A percentile compares a stretch with the other conserved stretches of the same genome.
Evolutionary conservation across 2,329 filamentous ascomycete species (phyloP).

Genomic region (Chaetomiaceae sp.): DNA sequence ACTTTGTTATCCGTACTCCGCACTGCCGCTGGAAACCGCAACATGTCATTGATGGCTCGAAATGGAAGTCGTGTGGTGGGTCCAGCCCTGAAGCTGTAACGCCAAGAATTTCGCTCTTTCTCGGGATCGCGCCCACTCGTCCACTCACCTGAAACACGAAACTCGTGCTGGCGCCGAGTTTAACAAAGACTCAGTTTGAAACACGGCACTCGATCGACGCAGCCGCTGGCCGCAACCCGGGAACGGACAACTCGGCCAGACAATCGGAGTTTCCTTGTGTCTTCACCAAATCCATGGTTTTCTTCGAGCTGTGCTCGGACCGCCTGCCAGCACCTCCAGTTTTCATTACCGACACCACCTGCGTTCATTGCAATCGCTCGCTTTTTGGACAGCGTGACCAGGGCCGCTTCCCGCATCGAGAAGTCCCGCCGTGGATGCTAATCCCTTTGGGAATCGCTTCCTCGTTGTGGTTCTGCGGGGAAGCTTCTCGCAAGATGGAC

Average conservation of each 20-base stretch:
- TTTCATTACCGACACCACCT: too few species aligned
- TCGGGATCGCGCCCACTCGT: background rate
- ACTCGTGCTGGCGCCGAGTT: conserved; percentile 8
- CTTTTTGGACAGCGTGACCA: background rate
- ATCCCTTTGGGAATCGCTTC: conserved; percentile 11
- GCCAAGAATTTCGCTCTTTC: conserved; percentile 3
- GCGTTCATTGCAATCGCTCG: too few species aligned
- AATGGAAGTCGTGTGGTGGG: conserved; percentile 1
- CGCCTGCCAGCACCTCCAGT: too few species aligned
- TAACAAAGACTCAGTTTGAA: conserved; percentile 13
- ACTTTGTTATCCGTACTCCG: too few species aligned
- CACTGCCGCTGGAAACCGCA: background rate
- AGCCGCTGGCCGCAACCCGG: conserved; percentile 5
- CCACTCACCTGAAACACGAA: conserved; percentile 19
- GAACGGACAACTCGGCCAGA: background rate
- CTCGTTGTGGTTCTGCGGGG: conserved; percentile 11
- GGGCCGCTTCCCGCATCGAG: conserved; percentile 4
- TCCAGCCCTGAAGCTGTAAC: background rate
- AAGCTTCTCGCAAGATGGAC: background rate
- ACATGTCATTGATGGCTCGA: background rate
- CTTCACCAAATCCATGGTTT: background rate
- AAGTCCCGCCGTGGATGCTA: background rate
- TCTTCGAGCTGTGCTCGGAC: too few species aligned
- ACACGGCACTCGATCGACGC: conserved; percentile 10
- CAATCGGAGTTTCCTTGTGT: background rate